Percentiles rank a stretch among this genome's conserved stretches.
Conservation (phyloP, 1,284 basidiomycete genomes). For the Heterobasidion occidentale region DNA sequence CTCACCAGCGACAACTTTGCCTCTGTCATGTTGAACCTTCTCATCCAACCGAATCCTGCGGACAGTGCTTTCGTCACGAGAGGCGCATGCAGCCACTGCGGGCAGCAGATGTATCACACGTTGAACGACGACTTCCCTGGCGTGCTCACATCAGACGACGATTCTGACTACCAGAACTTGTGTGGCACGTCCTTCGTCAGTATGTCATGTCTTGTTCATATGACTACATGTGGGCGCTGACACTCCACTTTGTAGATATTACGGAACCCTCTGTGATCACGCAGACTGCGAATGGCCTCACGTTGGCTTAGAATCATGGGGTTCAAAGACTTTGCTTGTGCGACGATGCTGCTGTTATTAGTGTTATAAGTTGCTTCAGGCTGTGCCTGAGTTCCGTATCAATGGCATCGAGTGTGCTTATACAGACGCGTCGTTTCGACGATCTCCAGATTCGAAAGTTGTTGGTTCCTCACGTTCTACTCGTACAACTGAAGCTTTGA, state of each 20-base stretch:
- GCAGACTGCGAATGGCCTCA: conserved; percentile 23
- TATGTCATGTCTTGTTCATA: conserved; percentile 18
- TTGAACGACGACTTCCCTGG: conserved; percentile 30
- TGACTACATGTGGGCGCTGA: not conserved
- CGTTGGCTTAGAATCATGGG: conserved; percentile 14
- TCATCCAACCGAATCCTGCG: conserved; percentile 12
- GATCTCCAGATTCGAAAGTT: no score
- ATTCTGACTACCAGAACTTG: conserved; percentile 25
- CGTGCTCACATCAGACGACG: conserved; percentile 19
- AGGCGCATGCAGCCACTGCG: conserved; percentile 46
- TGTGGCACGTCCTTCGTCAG: conserved; percentile 48
- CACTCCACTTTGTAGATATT: conserved; percentile 23
- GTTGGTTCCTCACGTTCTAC: no score
- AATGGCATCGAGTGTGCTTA: no score
- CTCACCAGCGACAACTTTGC: conserved; percentile 22
- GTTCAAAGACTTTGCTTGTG: no score
- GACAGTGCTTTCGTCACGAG: conserved; percentile 27
- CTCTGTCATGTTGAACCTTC: conserved; percentile 14
- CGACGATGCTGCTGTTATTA: no score
- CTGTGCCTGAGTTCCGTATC: no score
- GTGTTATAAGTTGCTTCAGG: no score
- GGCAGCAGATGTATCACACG: conserved; percentile 43
- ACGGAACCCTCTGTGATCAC: conserved; percentile 27
- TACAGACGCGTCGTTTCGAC: no score
- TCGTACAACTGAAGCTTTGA: no score